Evolutionary conservation across 805 yeast genomes (phyloP), one percentile per base, ranked within the genome.

Genomic region (Aciculoconidium aculeatum): DNA sequence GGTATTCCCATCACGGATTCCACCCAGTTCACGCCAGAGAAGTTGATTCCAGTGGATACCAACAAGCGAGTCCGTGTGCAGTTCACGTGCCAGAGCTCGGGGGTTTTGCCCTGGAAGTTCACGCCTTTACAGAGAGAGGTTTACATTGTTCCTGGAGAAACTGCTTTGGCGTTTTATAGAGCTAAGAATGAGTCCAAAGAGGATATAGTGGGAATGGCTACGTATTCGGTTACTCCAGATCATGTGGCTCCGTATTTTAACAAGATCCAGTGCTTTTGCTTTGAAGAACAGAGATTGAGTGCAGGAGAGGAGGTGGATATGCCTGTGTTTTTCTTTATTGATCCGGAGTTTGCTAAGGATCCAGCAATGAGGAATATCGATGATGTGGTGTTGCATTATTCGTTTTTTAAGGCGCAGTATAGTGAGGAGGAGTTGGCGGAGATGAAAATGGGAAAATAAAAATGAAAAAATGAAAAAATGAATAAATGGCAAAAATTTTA

Each of bases 281-380:
- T 92, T 50, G 98, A 92, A 62, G 98, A 92, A 54, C 98, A 92
- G 57, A 74, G 84, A 55, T 65, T 92, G 40, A 71, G 77, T 32
- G 95, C 96, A 3, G 96, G 96, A 6, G 98, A 92, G 58, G 96
- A 92, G 52, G 94, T 92, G 11, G 98, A 92, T 52, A 92, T 92
- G 98, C 98, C 98, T 0, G 85, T 92, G 6, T 92, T 92, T 61
- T 92, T 88, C 71, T 88, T 88, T 56, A 84, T 88, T 25, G 97
- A 88, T 52, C 97, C 97, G 0, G 97, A 88, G 42, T 90, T 82
- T 56, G 92, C 92, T 25, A 76, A 78, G 35, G 97, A 88, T 51
- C 96, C 98, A 4, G 69, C 76, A 18, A 85, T 92, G 94, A 75
- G 88, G 55, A 82, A 85, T 47, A 78, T 88, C 22, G 88, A 86